Base-by-base conservation (phyloP, 176 grass and related monocot species). In the Thinopyrum elongatum region DNA sequence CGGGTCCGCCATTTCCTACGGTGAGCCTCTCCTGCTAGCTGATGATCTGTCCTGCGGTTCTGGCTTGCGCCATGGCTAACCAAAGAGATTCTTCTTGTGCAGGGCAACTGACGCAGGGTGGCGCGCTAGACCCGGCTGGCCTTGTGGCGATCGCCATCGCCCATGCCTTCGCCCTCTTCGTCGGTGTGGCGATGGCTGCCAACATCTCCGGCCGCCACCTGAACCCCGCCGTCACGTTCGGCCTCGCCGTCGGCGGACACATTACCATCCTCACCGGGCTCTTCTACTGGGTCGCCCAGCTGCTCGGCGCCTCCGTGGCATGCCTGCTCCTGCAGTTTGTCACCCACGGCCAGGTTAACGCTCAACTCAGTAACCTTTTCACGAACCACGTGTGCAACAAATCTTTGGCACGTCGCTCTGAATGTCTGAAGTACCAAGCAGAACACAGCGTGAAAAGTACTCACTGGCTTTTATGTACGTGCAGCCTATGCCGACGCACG, bases 121-220 rank as follows among this genome's bases (percentile, higher is more conserved):
- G 83, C 2, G 91, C 80, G 35, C 86, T 95, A 3, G 93, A 98
- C 85, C 95, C 93, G 1, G 87, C 89, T 29, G 91, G 95, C 27
- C 91, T 98, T 7, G 95, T 98, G 60, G 95, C 91, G 1, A 84
- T 98, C 77, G 93, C 93, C 1, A 67, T 98, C 49, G 93, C 91
- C 31, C 95, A 95, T 28, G 95, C 91, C 26, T 91, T 98, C 15
- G 93, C 87, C 8, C 95, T 98, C 42, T 98, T 98, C 69, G 93
- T 95, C 23, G 93, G 95, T 0, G 91, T 98, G 4, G 84, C 93
- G 19, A 87, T 98, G 89, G 93, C 89, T 0, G 95, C 95, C 87
- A 98, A 98, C 91, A 78, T 95, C 80, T 98, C 95, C 80, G 93
- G 95, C 35, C 91, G 95, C 4, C 95, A 98, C 87, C 91, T 98